Base-by-base conservation (phyloP, 768 basidiomycete genomes). In the Calocybe cyanea region DNA sequence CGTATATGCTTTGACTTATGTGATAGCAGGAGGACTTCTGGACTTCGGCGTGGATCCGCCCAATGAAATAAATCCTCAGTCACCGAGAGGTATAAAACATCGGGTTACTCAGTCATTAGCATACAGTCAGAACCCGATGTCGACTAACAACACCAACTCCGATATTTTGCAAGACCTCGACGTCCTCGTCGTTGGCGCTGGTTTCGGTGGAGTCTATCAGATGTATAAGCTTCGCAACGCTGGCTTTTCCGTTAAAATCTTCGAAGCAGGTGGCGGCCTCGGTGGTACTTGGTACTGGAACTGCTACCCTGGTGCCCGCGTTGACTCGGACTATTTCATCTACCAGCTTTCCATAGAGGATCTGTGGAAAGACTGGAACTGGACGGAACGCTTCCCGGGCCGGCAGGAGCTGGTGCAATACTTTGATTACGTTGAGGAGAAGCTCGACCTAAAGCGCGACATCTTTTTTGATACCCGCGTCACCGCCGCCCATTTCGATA, bases 221-320 rank as follows among this genome's bases (percentile, higher is more conserved):
- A 49, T 56, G 8, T 19, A 53, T 23, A 43, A 45, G 14, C 43
- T 56, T 7, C 52, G 55, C 24, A 35, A 44, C 18, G 49, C 40
- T 8, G 52, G 52, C 18, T 49, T 56, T 38, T 53, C 49, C 21
- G 55, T 43, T 38, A 53, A 56, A 30, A 10, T 56, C 30, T 53
- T 48, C 21, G 55, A 58, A 33, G 53, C 60, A 1, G 58, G 48
- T 2, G 35, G 46, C 20, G 41, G 41, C 13, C 31, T 60, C 4
- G 60, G 60, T 8, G 60, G 60, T 0, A 55, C 50, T 3, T 61
- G 60, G 60, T 52, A 59, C 31, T 58, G 57, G 54, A 60, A 61
- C 43, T 48, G 52, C 15, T 61, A 61, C 37, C 58, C 60, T 2
- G 60, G 60, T 18, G 53, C 57, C 5, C 55, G 58, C 11, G 58